A percentile compares a stretch with the other conserved stretches of the same genome.
Evolutionary conservation across 208 protist genomes (phyloP).

Genomic region (Strigomonas galati): DNA sequence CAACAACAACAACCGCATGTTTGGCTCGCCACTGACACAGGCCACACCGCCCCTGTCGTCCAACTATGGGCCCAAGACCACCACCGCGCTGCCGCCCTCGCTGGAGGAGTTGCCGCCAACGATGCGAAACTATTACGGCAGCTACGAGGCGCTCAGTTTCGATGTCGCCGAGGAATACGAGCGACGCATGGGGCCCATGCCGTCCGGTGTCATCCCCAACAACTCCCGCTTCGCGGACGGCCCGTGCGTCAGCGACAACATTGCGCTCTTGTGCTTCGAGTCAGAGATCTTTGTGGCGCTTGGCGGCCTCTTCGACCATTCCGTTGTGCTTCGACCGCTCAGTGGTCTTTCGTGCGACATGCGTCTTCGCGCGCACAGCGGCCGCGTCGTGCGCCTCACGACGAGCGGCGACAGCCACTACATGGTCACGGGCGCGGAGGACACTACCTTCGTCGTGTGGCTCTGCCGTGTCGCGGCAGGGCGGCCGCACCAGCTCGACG

Average conservation of each 20-base stretch:
- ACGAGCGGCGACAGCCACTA: conserved; percentile 67
- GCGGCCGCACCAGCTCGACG: conserved; percentile 33
- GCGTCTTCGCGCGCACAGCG: conserved; percentile 70
- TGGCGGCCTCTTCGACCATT: conserved; percentile 84
- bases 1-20: too few species aligned
- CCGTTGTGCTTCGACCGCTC: conserved; percentile 62
- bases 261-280: conserved; percentile 62
- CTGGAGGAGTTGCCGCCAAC: conserved; percentile 12
- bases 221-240: conserved; percentile 35
- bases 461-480: conserved; percentile 38
- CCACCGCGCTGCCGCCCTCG: conserved; percentile 12
- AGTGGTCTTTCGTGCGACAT: conserved; percentile 39
- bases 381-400: conserved; percentile 63
- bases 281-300: conserved; percentile 66
- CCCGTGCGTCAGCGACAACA: conserved; percentile 47
- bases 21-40: not conserved
- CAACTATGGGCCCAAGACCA: too few species aligned
- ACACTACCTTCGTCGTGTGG: conserved; percentile 92
- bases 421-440: conserved; percentile 83
- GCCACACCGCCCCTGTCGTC: too few species aligned
- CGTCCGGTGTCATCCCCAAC: conserved; percentile 55
- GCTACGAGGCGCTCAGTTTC: conserved; percentile 39
- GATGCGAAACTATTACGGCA: conserved; percentile 14
- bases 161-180: conserved; percentile 68
- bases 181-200: conserved; percentile 43